phyloP scores from a whole-genome alignment of 2,329 filamentous ascomycete genomes.

The Microdochium trichocladiopsis region DNA sequence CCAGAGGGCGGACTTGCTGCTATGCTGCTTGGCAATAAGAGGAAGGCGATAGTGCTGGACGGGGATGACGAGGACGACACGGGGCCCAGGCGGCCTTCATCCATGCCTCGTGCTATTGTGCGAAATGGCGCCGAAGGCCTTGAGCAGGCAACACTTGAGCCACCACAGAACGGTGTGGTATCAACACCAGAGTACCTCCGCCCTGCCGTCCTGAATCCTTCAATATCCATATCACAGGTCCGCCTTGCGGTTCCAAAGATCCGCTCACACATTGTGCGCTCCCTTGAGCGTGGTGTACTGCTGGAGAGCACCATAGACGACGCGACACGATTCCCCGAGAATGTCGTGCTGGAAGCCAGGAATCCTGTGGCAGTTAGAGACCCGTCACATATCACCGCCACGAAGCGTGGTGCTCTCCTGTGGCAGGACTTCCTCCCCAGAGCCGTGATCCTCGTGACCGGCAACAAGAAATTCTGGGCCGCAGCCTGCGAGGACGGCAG shows the following conservation, averaged over 20 bases:
- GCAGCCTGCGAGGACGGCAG: constrained; percentile 90
- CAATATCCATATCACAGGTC: constrained; percentile 73
- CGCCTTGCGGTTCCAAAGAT: constrained; percentile 84
- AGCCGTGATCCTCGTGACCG: constrained; percentile 82
- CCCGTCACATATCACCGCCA: constrained; percentile 75
- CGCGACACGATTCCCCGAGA: constrained; percentile 56
- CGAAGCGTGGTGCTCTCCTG: constrained; percentile 69
- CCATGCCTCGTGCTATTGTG: constrained; percentile 68
- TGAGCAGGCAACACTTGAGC: constrained; percentile 62
- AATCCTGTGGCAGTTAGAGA: constrained; percentile 75
- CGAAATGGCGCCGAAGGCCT: constrained; percentile 71
- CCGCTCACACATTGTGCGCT: constrained; percentile 72
- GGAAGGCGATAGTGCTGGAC: constrained; percentile 69
- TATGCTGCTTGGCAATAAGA: constrained; percentile 87
- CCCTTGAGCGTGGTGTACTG: constrained; percentile 62
- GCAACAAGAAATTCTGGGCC: constrained; percentile 85
- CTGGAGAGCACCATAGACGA: constrained; percentile 46
- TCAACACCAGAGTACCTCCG: constrained; percentile 78
- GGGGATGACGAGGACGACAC: constrained; percentile 67
- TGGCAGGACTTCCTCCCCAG: constrained; percentile 94
- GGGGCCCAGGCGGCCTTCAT: constrained; percentile 42
- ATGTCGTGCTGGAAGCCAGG: constrained; percentile 78
- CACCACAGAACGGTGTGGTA: constrained; percentile 51
- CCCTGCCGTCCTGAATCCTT: constrained; percentile 79
- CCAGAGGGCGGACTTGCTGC: constrained; percentile 82